Evolutionary conservation across 176 grass and related monocot genomes (phyloP), one percentile per base, ranked within the genome.

Genomic region (Eleusine indica): DNA sequence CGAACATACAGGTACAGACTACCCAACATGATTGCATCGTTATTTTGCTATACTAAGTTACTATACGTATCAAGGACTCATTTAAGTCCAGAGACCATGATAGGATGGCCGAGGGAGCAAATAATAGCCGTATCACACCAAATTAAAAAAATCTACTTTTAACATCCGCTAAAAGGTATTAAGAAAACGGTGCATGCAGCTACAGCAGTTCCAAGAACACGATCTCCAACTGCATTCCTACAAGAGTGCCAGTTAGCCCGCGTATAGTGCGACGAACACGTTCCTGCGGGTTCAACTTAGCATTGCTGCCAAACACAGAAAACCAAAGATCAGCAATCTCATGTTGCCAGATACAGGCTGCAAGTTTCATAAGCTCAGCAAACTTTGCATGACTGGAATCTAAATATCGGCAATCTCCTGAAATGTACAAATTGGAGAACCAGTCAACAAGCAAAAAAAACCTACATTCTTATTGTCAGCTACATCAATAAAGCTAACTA

Each of bases 401-500:
- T 77, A 67, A 70, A 53, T 71, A 71, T 78, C 62, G 53, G 12
- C 75, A 18, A 71, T 38, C 13, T 78, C 39, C 29, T 37, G 29
- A 39, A 71, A 78, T 70, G 76, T 86, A 86, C 83, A 86, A 51
- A 62, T 29, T 38, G 83, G 25, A 85, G 21, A 77, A 21, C 65
- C 52, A 63, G 66, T 70, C 51, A 30, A 42, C 8, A 64, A 63
- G 22, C 9, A 17, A 53, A 21, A 30, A 68, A 15, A 51, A 21
- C 19, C 41, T 79, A 53, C 84, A 86, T 38, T 71, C 75, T 79
- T 86, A 78, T 71, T 72, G 66, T 86, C 83, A 64, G 54, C 83
- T 72, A 86, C 83, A 71, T 7, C 84, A 86, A 79, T 86, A 57
- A 52, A 65, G 44, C 83, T 78, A 78, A 85, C 83, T 79, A 79